Evolutionary conservation across 371 early-diverging fungal species (phyloP), one percentile per base, ranked within the genome.

Genomic region (Zychaea mexicana): DNA sequence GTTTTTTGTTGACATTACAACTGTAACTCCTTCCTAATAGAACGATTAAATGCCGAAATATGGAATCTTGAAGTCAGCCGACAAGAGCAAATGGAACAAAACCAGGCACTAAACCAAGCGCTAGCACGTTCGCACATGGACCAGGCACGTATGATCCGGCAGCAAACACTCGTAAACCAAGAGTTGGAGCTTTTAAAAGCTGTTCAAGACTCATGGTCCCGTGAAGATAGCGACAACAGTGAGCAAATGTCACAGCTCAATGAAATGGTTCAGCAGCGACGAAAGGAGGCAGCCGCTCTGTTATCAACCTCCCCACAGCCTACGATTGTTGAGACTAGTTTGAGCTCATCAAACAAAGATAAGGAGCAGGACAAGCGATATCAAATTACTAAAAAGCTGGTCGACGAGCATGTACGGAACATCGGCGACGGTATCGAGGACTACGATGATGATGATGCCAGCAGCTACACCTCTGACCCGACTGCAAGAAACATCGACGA

Each of bases 171-270:
- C 1, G 38, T 65, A 17, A 52, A 49, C 13, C 65, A 65, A 33
- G 65, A 65, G 17, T 45, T 65, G 19, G 65, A 65, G 26, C 39
- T 65, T 9, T 30, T 53, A n/a, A 60, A 65, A 24, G 60, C 52
- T 10, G 54, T 36, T 42, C 33, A 36, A 31, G 31, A 57, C 15
- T 38, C 57, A 4, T 38, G 57, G 38, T 12, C 7, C 2, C 28
- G 52, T 15, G 52, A 52, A 15, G 21, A 52, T 53, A 53, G 17
- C 28, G 27, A 57, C 6, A n/a, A 38, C n/a, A 57, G 3, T 13
- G 38, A 32, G 17, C 17, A 32, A 9, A 28, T 17, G 56, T 8
- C 12, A 12, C 33, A 33, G 33, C 12, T 5, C 5, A 55, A 30
- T 3, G 28, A 55, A 9, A 17, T 2, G 56, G 6, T 10, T 6